Evolutionary conservation across 306 rosid species (phyloP), one percentile per base, ranked within the genome.

Genomic region (Cyamopsis tetragonoloba): DNA sequence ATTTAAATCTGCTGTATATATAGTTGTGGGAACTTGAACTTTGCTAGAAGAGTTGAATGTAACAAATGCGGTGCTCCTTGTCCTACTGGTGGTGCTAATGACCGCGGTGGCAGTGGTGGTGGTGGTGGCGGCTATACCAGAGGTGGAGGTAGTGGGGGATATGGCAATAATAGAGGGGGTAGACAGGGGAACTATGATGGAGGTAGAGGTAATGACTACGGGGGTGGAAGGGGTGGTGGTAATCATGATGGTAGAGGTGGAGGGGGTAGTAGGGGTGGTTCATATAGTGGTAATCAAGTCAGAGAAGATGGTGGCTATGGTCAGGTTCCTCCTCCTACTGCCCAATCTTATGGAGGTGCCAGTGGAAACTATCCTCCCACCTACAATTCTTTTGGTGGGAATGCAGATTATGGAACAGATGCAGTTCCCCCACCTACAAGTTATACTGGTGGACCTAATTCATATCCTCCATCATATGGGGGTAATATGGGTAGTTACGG

Each of bases 361-460:
- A 85, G 89, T 50, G 96, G 91, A 20, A 80, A 72, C 70, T 81
- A 80, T 66, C 88, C 84, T 3, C 84, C 95, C 30, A 49, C 91
- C 13, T 74, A 70, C 59, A 76, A 71, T 74, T 73, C 82, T 34
- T 84, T 73, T 71, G 88, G 83, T 56, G 87, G 82, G 38, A 86
- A 77, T 87, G 69, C 80, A 39, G 73, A 48, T 71, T 88, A 87
- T 73, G 98, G 96, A 62, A 73, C 89, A 1, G 97, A 93, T 51
- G 99, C 97, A 5, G 95, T 88, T 80, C 99, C 99, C 46, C 97
- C 97, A 23, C 96, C 99, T 4, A 72, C 92, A 26, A 87, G 89
- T 73, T 95, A 88, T 76, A 72, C 95, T 27, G 97, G 96, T 27
- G 97, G 97, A 11, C 89, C 93, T 43, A 48, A 80, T 41, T 83